Base-by-base conservation (phyloP, 2,329 filamentous ascomycete species). In the Erysiphe neolycopersici region DNA sequence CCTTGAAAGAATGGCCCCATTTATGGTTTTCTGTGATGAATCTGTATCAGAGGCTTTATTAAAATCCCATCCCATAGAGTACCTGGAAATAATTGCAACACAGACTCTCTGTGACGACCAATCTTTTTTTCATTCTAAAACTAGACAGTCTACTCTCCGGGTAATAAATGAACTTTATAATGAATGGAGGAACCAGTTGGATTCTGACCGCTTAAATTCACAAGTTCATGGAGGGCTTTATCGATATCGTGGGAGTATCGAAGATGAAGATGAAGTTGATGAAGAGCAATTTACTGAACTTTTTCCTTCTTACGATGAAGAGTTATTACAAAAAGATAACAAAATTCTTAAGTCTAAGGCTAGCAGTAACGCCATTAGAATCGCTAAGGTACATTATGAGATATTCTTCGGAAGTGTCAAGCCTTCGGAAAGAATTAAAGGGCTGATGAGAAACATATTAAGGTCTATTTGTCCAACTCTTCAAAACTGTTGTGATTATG, bases 121-220 rank as follows among this genome's bases (percentile, higher is more conserved):
- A 0, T 50, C 58, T 35, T 58, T 58, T 47, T 56, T 71, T 42
- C 51, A 61, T 37, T 45, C 53, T 2, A 50, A 58, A 41, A 57
- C 65, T 12, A 66, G 72, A 19, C 62, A 69, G 26, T 59, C 67
- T 9, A 58, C 87, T 1, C 74, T 78, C 44, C 67, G 70, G 50
- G 67, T 74, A 16, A 73, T 94, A 47, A 71, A 79, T 43, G 64
- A 63, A 14, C 76, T 91, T 53, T 92, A 85, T 53, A 62, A 73
- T 14, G 68, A 84, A 42, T 98, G 87, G 85, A 80, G 73, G 51
- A 68, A 71, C 42, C 77, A 78, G 54, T 69, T 93, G 2, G 70
- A 77, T 43, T 65, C 73, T 17, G 85, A 94, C 49, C 78, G 82
- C 52, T 73, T 76, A 52, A 71, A 79, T 40, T 74, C 79, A 50